Evolutionary conservation across 768 basidiomycete species (phyloP).

Genomic region (Trametes villosa): DNA sequence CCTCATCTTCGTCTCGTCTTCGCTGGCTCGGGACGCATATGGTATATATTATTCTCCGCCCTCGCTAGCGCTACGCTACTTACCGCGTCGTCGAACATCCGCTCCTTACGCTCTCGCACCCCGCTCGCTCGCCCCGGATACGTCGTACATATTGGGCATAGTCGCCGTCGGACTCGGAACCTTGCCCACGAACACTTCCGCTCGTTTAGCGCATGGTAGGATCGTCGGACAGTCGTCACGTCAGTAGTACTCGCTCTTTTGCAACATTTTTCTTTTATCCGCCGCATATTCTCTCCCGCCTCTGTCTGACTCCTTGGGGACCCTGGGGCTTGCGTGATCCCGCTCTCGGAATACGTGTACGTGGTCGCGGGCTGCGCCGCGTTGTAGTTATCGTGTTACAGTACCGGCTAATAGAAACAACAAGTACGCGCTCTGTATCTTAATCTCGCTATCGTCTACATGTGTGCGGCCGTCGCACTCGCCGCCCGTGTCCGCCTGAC

Average conservation of each 20-base stretch:
- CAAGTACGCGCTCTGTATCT: constrained; percentile 7
- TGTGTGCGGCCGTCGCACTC: neutral
- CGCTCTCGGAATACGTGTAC: neutral
- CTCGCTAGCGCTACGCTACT: constrained; percentile 1
- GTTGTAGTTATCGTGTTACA: constrained; percentile 19
- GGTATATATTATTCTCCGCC: constrained; percentile 13
- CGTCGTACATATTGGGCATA: constrained; percentile 10
- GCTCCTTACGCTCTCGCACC: constrained; percentile 9
- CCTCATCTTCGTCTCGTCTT: constrained; percentile 2
- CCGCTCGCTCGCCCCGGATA: neutral
- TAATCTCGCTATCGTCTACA: constrained; percentile 10
- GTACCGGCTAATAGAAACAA: constrained; percentile 19
- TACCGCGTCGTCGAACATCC: neutral
- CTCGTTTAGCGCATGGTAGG: constrained; percentile 19
- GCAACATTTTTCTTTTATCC: neutral
- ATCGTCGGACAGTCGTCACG: neutral
- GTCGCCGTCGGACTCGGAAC: constrained; percentile 5
- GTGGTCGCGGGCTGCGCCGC: constrained; percentile 1
- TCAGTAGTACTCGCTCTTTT: neutral
- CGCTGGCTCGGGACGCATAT: constrained; percentile 22
- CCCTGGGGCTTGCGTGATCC: neutral
- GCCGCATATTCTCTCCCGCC: neutral
- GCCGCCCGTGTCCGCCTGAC: neutral
- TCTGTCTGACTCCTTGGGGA: neutral
- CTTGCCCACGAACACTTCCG: constrained; percentile 8